Percentiles rank a stretch among this genome's conserved stretches.
Evolutionary conservation across 306 rosid genomes (phyloP).

Genomic region (Vigna reflexopilosa): DNA sequence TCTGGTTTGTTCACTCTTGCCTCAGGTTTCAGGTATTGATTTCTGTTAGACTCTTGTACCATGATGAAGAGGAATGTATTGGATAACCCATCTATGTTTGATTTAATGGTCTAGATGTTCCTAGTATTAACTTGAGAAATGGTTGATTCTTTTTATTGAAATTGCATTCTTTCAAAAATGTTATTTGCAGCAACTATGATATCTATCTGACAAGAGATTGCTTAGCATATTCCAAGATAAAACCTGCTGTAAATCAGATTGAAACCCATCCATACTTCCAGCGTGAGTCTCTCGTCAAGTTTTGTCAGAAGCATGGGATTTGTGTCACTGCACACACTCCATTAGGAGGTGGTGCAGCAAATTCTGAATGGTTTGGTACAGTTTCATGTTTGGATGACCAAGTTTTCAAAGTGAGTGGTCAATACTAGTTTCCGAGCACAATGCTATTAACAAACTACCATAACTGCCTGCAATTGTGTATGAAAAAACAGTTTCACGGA

Average conservation of each 20-base stretch:
- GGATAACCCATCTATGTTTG: constrained; percentile 19
- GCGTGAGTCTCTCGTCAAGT: constrained; percentile 86
- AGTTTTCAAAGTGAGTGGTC: constrained; percentile 67
- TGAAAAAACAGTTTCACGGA: constrained; percentile 18
- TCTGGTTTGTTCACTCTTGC: constrained; percentile 10
- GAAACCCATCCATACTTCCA: constrained; percentile 96
- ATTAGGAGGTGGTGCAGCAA: constrained; percentile 86
- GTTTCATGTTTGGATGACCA: constrained; percentile 81
- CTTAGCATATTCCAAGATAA: constrained; percentile 86
- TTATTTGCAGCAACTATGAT: constrained; percentile 87
- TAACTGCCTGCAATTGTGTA: not conserved
- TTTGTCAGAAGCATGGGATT: constrained; percentile 85
- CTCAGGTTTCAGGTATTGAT: constrained; percentile 13
- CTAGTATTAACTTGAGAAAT: constrained; percentile 26
- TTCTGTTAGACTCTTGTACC: constrained; percentile 22
- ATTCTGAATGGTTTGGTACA: constrained; percentile 81
- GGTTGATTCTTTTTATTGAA: constrained; percentile 25
- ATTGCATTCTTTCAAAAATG: constrained; percentile 49
- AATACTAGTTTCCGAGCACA: constrained; percentile 7
- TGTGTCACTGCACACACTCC: constrained; percentile 96
- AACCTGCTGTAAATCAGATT: constrained; percentile 96
- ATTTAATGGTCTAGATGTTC: constrained; percentile 25
- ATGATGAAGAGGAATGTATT: constrained; percentile 13
- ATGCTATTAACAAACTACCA: not conserved
- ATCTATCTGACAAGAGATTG: constrained; percentile 91